phyloP scores from a whole-genome alignment of 805 yeast species.

The Candida taoyuanica region DNA sequence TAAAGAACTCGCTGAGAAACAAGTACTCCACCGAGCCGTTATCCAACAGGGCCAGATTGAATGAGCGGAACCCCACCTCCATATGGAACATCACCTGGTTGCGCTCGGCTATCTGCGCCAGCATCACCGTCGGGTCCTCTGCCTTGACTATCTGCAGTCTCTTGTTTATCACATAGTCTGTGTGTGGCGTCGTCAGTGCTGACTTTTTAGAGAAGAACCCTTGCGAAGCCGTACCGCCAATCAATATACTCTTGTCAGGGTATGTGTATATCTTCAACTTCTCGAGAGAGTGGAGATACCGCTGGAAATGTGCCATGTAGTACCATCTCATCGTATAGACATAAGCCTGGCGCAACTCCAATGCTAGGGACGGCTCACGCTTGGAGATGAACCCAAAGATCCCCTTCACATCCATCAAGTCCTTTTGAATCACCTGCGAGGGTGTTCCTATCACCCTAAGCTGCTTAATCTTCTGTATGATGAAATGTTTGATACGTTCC shows the following conservation, averaged over 20 bases:
- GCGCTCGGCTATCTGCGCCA: slow-evolving; percentile 81
- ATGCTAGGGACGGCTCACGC: slow-evolving; percentile 58
- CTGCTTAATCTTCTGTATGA: slow-evolving; percentile 60
- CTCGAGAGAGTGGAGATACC: slow-evolving; percentile 70
- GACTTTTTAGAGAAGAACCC: slow-evolving; percentile 14
- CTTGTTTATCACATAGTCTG: slow-evolving; percentile 33
- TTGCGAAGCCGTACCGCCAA: slow-evolving; percentile 37
- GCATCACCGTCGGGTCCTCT: slow-evolving; percentile 60
- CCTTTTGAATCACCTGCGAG: slow-evolving; percentile 70
- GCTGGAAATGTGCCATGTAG: slow-evolving; percentile 70
- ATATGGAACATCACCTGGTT: slow-evolving; percentile 61
- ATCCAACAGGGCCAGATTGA: slow-evolving; percentile 68
- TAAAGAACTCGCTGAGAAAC: slow-evolving; percentile 69
- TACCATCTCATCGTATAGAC: slow-evolving; percentile 91
- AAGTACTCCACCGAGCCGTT: slow-evolving; percentile 73
- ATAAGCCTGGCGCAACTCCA: slow-evolving; percentile 75
- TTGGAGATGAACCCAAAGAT: slow-evolving; percentile 51
- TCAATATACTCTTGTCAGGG: slow-evolving; percentile 49
- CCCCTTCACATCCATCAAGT: slow-evolving; percentile 58
- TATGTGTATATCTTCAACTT: slow-evolving; percentile 48
- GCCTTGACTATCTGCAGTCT: slow-evolving; percentile 54
- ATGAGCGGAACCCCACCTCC: slow-evolving; percentile 69
- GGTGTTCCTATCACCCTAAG: slow-evolving; percentile 60
- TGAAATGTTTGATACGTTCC: slow-evolving; percentile 70
- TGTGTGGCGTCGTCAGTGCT: slow-evolving; percentile 13